These are phyloP conservation scores for Pichia eremophila DNA, from an alignment of 805 yeast genomes.

Conservation along the genomic window DNA sequence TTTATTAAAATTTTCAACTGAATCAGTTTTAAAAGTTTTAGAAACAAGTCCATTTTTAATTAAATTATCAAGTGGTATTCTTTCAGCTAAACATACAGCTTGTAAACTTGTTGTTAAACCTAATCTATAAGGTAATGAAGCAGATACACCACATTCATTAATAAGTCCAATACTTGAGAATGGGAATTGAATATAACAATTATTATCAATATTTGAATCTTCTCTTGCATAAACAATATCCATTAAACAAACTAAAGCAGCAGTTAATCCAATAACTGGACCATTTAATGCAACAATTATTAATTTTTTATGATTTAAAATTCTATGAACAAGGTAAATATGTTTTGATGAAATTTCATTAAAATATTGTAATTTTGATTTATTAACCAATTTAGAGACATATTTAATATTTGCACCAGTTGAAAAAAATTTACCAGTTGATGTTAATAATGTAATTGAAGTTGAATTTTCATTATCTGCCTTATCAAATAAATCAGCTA, in stretches of 20 bases:
- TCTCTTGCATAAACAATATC: conserved; percentile 58
- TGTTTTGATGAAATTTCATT: conserved; percentile 47
- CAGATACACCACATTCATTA: conserved; percentile 70
- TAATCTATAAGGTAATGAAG: conserved; percentile 57
- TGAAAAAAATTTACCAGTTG: conserved; percentile 68
- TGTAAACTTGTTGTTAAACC: conserved; percentile 69
- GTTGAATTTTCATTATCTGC: conserved; percentile 60
- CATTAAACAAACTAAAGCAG: conserved; percentile 65
- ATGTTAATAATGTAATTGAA: conserved; percentile 53
- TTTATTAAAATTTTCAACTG: conserved; percentile 34
- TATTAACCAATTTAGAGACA: conserved; percentile 22
- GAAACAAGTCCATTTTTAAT: conserved; percentile 51
- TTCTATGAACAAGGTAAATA: conserved; percentile 54
- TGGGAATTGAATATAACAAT: conserved; percentile 50
- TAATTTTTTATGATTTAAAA: conserved; percentile 62
- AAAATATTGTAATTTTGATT: conserved; percentile 16
- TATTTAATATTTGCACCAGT: conserved; percentile 71
- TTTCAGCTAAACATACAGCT: conserved; percentile 60
- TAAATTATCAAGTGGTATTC: conserved; percentile 52
- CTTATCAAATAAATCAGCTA: conserved; percentile 48
- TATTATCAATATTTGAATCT: neutral
- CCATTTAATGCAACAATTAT: conserved; percentile 74
- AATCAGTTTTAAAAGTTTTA: conserved; percentile 36
- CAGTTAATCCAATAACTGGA: conserved; percentile 73
- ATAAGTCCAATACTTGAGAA: conserved; percentile 77